A percentile compares a stretch with the other conserved stretches of the same genome.
Conservation (phyloP, 257 asterid species). For the Perilla frutescens region DNA sequence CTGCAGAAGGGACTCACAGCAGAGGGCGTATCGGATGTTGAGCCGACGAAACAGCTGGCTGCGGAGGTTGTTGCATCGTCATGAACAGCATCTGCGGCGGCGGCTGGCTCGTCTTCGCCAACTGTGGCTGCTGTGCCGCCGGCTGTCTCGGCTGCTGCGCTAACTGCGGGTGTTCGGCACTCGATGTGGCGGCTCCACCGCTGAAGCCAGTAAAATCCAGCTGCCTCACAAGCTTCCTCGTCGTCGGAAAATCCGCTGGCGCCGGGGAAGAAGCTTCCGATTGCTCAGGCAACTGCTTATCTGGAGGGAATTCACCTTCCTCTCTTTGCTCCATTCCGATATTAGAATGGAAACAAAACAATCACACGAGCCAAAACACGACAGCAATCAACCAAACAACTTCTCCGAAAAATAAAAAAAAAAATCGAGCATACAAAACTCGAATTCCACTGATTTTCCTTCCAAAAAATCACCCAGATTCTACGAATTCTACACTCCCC, state of each 20-base stretch:
- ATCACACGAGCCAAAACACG: constrained; percentile 30
- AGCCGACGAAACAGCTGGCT: constrained; percentile 49
- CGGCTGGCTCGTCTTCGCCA: constrained; percentile 42
- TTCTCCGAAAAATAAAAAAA: neutral
- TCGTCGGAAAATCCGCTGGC: constrained; percentile 68
- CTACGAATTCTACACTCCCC: constrained; percentile 23
- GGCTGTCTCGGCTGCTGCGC: constrained; percentile 47
- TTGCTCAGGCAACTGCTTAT: constrained; percentile 47
- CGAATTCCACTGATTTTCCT: constrained; percentile 36
- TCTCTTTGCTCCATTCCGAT: constrained; percentile 75
- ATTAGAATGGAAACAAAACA: constrained; percentile 29
- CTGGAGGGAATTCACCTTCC: constrained; percentile 80
- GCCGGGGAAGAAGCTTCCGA: constrained; percentile 57
- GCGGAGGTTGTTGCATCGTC: constrained; percentile 62
- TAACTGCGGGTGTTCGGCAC: constrained; percentile 44
- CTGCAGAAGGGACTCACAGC: constrained; percentile 53
- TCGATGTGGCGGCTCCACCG: constrained; percentile 46
- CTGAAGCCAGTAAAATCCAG: constrained; percentile 82
- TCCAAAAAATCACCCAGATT: constrained; percentile 9
- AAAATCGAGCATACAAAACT: constrained; percentile 25
- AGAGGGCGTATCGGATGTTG: constrained; percentile 63
- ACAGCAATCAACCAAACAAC: constrained; percentile 36
- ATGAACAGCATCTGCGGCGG: constrained; percentile 52
- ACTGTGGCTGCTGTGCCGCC: constrained; percentile 34
- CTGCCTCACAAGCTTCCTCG: constrained; percentile 95